Base-by-base conservation (phyloP, 768 basidiomycete species). In the Suillus occidentalis region DNA sequence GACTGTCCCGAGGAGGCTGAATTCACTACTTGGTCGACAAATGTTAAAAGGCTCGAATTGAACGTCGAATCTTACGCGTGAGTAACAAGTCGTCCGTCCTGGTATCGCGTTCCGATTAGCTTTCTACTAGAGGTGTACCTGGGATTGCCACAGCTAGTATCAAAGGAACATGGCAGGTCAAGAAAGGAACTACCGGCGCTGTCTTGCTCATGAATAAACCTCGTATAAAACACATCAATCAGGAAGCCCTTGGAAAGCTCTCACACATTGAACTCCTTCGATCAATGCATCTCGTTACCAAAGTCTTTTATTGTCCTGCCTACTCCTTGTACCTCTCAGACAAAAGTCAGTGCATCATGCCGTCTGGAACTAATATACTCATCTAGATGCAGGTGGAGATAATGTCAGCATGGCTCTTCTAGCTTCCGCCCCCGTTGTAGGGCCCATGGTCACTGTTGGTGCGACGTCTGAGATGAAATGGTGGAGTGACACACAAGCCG, bases 81-180 rank as follows among this genome's bases (percentile, higher is more conserved):
- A 59, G 58, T 59, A 18, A 12, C 18, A 42, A 42, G 6, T 36
- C 53, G 20, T 55, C 20, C 3, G 53, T 59, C 20, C 1, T 25
- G 10, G 13, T 42, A 18, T 31, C 25, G 25, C 39, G 42, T 42
- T 40, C 10, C 10, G 25, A 59, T 42, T 6, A 6, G 6, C 34
- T 52, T n/a, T 13, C 28, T 25, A 34, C 18, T 10, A 59, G 39
- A 13, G 58, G 40, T 28, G 22, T 59, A 4, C 58, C 58, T 59
- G 58, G 58, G 18, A 20, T 59, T 42, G 58, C 39, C 2, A 6
- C 6, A 28, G 58, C 58, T 20, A 28, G 18, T 42, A 59, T 59
- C 42, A 59, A 42, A 42, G 58, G 58, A 28, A 59, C 58, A n/a
- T 59, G 58, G 58, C 25, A 59, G 25, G 18, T 59, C 40, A 59